Conservation (phyloP, 192 early-diverging fungal species). For the Entomortierella beljakovae region DNA sequence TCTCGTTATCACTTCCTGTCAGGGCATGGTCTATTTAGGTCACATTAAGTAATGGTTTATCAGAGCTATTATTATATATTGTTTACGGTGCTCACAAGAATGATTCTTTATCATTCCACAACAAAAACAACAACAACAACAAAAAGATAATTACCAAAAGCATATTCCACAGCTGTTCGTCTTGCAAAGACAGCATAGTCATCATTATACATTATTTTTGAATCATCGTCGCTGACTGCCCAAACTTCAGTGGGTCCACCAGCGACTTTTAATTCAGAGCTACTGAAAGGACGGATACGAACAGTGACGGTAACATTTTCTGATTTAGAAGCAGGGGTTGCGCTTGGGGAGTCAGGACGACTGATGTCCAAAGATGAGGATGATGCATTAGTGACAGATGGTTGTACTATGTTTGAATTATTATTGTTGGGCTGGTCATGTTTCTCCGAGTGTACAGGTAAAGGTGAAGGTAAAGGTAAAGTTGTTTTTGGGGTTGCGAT, state of each 20-base stretch:
- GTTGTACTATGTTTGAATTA: neutral
- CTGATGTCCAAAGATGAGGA: conserved; percentile 1
- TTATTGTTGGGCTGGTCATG: neutral
- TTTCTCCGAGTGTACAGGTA: conserved; percentile 8
- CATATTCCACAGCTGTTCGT: conserved; percentile 49
- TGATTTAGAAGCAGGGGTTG: conserved; percentile 12
- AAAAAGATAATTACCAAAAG: conserved; percentile 55
- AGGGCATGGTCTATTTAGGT: too few relatives aligned
- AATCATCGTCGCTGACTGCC: conserved; percentile 41
- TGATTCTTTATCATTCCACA: neutral
- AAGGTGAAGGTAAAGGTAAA: conserved; percentile 6
- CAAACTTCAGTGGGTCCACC: conserved; percentile 59
- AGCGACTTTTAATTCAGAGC: conserved; percentile 63
- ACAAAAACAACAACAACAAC: too few relatives aligned
- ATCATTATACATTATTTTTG: conserved; percentile 36
- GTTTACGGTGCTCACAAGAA: neutral
- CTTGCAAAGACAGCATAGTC: conserved; percentile 40
- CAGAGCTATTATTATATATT: too few relatives aligned
- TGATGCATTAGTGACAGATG: neutral
- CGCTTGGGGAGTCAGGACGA: conserved; percentile 14
- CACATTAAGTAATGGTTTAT: too few relatives aligned
- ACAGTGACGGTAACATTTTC: conserved; percentile 79
- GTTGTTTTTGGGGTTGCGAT: conserved; percentile 12
- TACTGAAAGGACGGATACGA: conserved; percentile 76
- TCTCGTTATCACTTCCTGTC: conserved; percentile 57